phyloP scores from a whole-genome alignment of 2,329 filamentous ascomycete species.

The Aspergillus quadricinctus region DNA sequence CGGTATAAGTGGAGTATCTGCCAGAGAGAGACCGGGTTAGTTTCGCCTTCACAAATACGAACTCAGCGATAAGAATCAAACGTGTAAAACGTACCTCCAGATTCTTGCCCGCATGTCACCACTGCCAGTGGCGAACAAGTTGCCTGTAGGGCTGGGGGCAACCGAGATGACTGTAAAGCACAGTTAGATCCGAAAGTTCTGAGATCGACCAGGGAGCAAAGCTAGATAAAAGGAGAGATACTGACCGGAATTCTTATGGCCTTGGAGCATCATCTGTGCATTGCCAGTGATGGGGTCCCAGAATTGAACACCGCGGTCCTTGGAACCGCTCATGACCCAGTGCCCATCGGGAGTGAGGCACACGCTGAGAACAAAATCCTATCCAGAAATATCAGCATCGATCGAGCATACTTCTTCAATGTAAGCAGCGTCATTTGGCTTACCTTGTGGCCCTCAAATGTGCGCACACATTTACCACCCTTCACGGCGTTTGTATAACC shows the following conservation, averaged over 20 bases:
- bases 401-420: background rate
- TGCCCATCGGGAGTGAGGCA: constrained; percentile 88
- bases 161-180: constrained; percentile 75
- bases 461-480: constrained; percentile 90
- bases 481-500: constrained; percentile 66
- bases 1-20: constrained; percentile 37
- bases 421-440: constrained; percentile 25
- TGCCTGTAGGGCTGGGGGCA: constrained; percentile 82
- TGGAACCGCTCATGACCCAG: constrained; percentile 96
- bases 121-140: constrained; percentile 90
- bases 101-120: constrained; percentile 97
- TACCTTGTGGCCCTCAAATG: constrained; percentile 94
- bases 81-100: constrained; percentile 63
- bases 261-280: constrained; percentile 96
- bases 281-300: constrained; percentile 94
- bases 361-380: constrained; percentile 96
- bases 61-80: background rate
- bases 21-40: constrained; percentile 4
- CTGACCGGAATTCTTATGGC: constrained; percentile 88
- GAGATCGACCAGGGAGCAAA: no score
- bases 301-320: constrained; percentile 96
- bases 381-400: constrained; percentile 2
- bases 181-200: constrained; percentile 5
- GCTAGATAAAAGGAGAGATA: background rate
- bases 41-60: constrained; percentile 5